Evolutionary conservation across 345 rosid species (phyloP).

Genomic region (Linum usitatissimum): DNA sequence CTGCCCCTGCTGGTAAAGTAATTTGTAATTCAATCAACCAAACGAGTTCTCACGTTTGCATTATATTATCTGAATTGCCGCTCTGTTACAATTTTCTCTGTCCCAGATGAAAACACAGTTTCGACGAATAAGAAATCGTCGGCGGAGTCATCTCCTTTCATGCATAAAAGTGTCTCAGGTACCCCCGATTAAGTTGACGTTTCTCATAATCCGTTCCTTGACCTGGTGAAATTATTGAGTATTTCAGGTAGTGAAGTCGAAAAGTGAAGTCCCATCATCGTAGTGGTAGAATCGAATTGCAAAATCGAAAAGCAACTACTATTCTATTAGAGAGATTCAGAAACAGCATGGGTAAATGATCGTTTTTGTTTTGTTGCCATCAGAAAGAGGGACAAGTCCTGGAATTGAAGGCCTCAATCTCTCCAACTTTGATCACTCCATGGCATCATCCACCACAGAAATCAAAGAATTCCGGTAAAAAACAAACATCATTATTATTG

Average conservation of each 20-base stretch:
- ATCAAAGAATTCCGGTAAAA: constrained; percentile 52
- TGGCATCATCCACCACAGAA: constrained; percentile 37
- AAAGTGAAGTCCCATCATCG: too few relatives aligned
- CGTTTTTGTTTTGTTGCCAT: constrained; percentile 21
- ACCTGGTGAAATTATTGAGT: too few relatives aligned
- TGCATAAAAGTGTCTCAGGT: constrained; percentile 71
- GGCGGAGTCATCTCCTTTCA: constrained; percentile 36
- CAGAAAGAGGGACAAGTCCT: constrained; percentile 54
- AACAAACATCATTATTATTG: background rate
- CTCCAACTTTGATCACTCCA: constrained; percentile 43
- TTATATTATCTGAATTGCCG: too few relatives aligned
- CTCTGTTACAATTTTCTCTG: too few relatives aligned
- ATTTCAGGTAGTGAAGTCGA: too few relatives aligned
- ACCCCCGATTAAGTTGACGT: background rate
- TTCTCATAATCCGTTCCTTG: background rate
- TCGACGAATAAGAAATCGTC: constrained; percentile 29
- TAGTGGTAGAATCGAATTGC: background rate
- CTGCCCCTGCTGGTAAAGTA: background rate
- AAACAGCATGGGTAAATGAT: constrained; percentile 11
- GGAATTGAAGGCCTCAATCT: constrained; percentile 64
- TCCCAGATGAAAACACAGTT: constrained; percentile 34
- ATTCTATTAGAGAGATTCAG: too few relatives aligned
- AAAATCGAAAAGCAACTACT: constrained; percentile 2
- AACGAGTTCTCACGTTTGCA: too few relatives aligned
- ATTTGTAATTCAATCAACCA: too few relatives aligned